These are phyloP conservation scores for Phytophthora lateralis DNA, from an alignment of 352 stramenopile genomes.

Conservation along the genomic window DNA sequence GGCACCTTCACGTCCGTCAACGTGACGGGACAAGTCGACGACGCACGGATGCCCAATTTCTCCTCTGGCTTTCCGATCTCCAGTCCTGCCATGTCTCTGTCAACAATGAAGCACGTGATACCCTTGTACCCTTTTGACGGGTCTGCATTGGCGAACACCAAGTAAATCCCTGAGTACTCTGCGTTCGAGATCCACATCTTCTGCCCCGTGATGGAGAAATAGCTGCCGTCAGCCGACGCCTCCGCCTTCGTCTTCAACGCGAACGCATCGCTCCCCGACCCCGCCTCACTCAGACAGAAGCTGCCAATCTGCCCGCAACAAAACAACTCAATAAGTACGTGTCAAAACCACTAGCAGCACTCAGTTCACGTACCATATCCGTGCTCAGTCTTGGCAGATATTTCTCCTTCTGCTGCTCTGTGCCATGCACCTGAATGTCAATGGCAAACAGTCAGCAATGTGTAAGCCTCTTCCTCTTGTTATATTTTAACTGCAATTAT, in stretches of 20 bases:
- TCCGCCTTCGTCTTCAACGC: constrained; percentile 93
- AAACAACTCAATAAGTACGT: not conserved
- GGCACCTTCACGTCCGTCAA: constrained; percentile 96
- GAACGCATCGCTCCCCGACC: constrained; percentile 96
- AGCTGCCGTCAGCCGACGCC: constrained; percentile 87
- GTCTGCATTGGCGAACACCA: constrained; percentile 97
- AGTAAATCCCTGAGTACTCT: constrained; percentile 94
- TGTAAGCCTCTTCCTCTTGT: not conserved
- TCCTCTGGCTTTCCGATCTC: constrained; percentile 95
- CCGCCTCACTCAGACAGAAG: constrained; percentile 96
- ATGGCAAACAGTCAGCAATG: not conserved
- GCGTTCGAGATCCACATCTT: constrained; percentile 99
- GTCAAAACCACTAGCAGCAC: not conserved
- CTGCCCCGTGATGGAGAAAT: constrained; percentile 95
- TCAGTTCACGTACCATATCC: constrained; percentile 57
- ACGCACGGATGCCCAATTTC: constrained; percentile 97
- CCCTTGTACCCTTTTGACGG: constrained; percentile 95
- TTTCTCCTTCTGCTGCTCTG: constrained; percentile 84
- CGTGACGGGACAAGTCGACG: constrained; percentile 95
- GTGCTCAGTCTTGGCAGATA: constrained; percentile 85
- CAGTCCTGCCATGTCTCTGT: constrained; percentile 92
- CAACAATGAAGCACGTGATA: constrained; percentile 98
- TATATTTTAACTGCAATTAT: not conserved
- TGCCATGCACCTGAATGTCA: constrained; percentile 58
- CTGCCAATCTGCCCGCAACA: constrained; percentile 82